Percentiles rank a stretch among this genome's conserved stretches.
Evolutionary conservation across 1,284 basidiomycete species (phyloP).

Genomic region (Pseudozyma thailandica): DNA sequence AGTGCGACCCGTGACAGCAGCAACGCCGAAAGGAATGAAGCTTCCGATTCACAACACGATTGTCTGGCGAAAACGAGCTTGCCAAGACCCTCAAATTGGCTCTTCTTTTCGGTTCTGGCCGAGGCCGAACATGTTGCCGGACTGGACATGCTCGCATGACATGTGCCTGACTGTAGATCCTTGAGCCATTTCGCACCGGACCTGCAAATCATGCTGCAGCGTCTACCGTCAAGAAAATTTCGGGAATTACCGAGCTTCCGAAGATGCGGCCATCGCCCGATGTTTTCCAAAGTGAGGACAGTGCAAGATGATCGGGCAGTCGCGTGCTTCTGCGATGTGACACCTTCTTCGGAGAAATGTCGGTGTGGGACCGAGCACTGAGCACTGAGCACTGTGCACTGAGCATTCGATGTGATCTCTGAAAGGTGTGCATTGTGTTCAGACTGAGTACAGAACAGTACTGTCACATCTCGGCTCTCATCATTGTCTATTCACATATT

Average conservation of each 20-base stretch:
- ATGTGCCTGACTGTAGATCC: not conserved
- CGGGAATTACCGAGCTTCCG: slow-evolving; percentile 18
- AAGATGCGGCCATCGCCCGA: slow-evolving; percentile 24
- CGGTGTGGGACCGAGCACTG: slow-evolving; percentile 17
- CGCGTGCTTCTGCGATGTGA: slow-evolving; percentile 14
- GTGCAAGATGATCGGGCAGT: slow-evolving; percentile 9
- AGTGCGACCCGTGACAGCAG: no score
- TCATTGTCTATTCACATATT: not conserved
- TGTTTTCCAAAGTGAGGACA: not conserved
- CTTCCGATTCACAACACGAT: no score
- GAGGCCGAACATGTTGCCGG: not conserved
- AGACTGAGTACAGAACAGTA: no score
- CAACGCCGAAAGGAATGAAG: no score
- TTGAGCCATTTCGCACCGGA: not conserved
- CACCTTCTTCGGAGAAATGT: no score
- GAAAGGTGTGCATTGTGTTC: slow-evolving; percentile 11
- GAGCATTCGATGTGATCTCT: slow-evolving; percentile 17
- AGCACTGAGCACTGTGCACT: no score
- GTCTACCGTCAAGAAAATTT: not conserved
- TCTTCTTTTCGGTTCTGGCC: not conserved
- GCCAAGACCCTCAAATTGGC: not conserved
- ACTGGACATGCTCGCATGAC: not conserved
- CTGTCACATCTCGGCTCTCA: no score
- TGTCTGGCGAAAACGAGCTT: not conserved
- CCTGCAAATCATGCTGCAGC: not conserved